Evolutionary conservation across 2,329 filamentous ascomycete genomes (phyloP).

Genomic region (Aspergillus sp.): DNA sequence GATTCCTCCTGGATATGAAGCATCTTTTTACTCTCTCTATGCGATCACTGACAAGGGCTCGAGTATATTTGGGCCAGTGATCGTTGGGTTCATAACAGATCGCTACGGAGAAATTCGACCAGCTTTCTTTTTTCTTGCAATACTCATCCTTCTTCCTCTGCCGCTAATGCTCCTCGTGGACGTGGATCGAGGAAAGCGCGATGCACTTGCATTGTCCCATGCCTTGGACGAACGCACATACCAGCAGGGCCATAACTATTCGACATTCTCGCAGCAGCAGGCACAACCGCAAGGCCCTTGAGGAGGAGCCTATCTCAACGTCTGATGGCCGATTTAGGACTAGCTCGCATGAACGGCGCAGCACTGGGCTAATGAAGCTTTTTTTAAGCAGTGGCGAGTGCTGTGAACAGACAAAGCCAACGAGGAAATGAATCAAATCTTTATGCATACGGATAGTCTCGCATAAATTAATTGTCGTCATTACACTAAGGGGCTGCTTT

Average conservation of each 20-base stretch:
- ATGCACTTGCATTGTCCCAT: conserved; percentile 65
- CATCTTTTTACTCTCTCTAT: conserved; percentile 94
- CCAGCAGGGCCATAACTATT: conserved; percentile 25
- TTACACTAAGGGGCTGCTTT: no score
- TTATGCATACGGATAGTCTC: no score
- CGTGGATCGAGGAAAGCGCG: conserved; percentile 72
- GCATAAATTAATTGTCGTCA: no score
- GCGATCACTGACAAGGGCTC: conserved; percentile 97
- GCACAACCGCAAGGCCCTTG: neutral
- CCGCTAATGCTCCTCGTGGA: conserved; percentile 83
- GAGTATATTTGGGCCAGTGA: conserved; percentile 87
- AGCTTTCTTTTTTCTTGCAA: conserved; percentile 88
- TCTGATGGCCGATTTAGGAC: neutral
- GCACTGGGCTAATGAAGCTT: neutral
- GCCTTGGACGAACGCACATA: conserved; percentile 38
- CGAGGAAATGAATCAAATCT: no score
- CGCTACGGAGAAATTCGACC: conserved; percentile 75
- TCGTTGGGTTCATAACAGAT: conserved; percentile 92
- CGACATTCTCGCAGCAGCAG: conserved; percentile 16
- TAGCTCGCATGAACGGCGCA: neutral
- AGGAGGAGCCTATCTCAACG: no score
- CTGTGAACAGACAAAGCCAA: no score
- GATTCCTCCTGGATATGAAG: conserved; percentile 90
- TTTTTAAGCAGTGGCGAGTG: no score
- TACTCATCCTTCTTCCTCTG: conserved; percentile 79